Evolutionary conservation across 2,329 filamentous ascomycete species (phyloP), one percentile per base, ranked within the genome.

Genomic region (Sclerotinia spermophila): DNA sequence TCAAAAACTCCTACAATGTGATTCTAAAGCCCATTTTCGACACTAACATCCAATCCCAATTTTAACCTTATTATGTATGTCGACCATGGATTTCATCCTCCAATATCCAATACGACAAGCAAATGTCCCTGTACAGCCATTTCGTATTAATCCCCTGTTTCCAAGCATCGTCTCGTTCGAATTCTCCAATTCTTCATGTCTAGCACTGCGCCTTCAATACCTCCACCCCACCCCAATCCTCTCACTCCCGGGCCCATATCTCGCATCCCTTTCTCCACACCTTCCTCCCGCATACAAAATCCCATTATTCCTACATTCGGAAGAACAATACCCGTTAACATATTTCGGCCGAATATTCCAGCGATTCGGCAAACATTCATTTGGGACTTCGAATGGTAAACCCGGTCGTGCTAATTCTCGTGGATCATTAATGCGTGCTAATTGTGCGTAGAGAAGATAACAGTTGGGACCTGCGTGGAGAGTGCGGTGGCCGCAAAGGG

Each of bases 191-290:
- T n/a, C 40, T 15, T n/a, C n/a, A 33, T 44, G 24, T 24, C n/a
- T 19, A 40, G 15, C 10, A 53, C 10, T 15, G 4, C 55, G 38
- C 11, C 44, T n/a, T 72, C 48, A 75, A 68, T 71, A 73, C 67
- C 77, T 76, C 76, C 76, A 78, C n/a, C 77, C 77, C 45, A 78
- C 77, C 7, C 77, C 77, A 53, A 77, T 74, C 55, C 77, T 77
- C 70, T 77, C 73, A 58, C 69, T 73, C 15, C 76, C 77, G 8
- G 76, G 75, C 19, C 77, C 77, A 73, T 75, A 79, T 40, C 72
- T 71, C 51, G 77, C 77, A 72, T 75, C 74, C 7, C 62, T 71
- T 42, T 67, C 70, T n/a, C 77, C 76, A 72, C 73, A 77, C 59
- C 77, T 76, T 64, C 71, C 71, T 15, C 72, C 72, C 51, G 55